Base-by-base conservation (phyloP, 768 basidiomycete species). In the Tulasnella sp. region DNA sequence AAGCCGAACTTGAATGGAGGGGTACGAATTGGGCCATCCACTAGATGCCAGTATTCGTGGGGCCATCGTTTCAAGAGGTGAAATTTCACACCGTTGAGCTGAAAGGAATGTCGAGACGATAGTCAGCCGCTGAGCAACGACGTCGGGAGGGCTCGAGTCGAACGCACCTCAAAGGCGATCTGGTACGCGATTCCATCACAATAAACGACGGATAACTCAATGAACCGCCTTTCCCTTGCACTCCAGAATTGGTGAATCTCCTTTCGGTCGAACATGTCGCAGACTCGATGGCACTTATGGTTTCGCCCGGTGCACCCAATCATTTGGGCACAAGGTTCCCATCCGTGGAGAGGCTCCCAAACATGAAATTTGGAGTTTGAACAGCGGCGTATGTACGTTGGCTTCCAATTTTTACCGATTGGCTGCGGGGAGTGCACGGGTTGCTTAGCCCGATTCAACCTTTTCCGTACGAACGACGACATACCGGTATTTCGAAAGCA, bases 161-260 rank as follows among this genome's bases (percentile, higher is more conserved):
- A 58, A 31, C 60, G 24, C 20, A 64, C 60, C n/a, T 64, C 14
- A 24, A 64, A 64, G 60, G 60, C 60, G 2, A 64, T 28, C 31
- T 64, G 60, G 60, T 64, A 64, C 24, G 60, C 60, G 24, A 64
- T 64, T 31, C 60, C 60, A 16, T 64, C 60, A 64, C 60, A 64
- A 64, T 64, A 64, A 64, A 64, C 60, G 24, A 64, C 60, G 7
- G 60, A 64, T 3, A 64, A 6, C 60, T 64, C 60, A 9, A 64
- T 31, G n/a, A 64, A 31, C 12, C 60, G 22, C 31, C 60, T 64
- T 64, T 64, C 60, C 12, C 60, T 64, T 24, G n/a, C 60, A 31
- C 60, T 64, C 60, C 60, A 64, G 60, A 64, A 64, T 14, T 6
- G n/a, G 8, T 64, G 3, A 64, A 64, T n/a, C 24, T 8, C 60